A percentile compares a stretch with the other conserved stretches of the same genome.
phyloP scores from a whole-genome alignment of 495 filamentous ascomycete genomes.

The Neurospora sp. region DNA sequence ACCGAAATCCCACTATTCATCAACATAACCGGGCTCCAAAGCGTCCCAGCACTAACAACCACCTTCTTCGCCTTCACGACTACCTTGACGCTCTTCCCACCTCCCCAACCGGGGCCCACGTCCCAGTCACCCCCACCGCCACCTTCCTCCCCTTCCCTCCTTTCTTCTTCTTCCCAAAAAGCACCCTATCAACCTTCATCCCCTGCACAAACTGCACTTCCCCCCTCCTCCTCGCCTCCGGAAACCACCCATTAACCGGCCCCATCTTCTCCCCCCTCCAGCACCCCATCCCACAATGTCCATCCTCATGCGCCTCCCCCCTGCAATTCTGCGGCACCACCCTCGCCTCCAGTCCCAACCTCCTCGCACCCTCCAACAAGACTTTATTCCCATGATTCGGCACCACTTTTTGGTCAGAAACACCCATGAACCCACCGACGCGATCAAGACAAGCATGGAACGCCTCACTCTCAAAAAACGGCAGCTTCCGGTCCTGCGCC shows the following conservation, averaged over 20 bases:
- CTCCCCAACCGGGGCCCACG: conserved; percentile 58
- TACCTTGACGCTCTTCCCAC: conserved; percentile 48
- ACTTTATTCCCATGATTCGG: conserved; percentile 63
- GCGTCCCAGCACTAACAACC: conserved; percentile 60
- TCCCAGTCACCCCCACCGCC: conserved; percentile 58
- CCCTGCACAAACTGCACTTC: conserved; percentile 69
- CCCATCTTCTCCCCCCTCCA: conserved; percentile 63
- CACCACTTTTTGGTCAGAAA: conserved; percentile 43
- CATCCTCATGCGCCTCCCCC: conserved; percentile 59
- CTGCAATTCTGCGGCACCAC: conserved; percentile 74
- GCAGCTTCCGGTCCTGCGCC: conserved; percentile 54
- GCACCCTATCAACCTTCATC: conserved; percentile 53
- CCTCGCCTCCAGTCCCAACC: conserved; percentile 58
- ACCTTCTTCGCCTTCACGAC: conserved; percentile 74
- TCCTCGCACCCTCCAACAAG: conserved; percentile 64
- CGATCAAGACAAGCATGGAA: conserved; percentile 71
- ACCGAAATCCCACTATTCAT: conserved; percentile 58
- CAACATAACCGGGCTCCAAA: conserved; percentile 68
- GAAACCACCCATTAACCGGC: conserved; percentile 65
- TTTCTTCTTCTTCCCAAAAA: conserved; percentile 46
- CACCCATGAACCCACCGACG: conserved; percentile 55
- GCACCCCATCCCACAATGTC: conserved; percentile 74
- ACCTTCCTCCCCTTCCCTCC: conserved; percentile 37
- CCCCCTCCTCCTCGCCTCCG: conserved; percentile 64
- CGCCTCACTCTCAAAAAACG: conserved; percentile 64